phyloP scores from a whole-genome alignment of 345 rosid genomes.

The Rhodamnia rubescens region DNA sequence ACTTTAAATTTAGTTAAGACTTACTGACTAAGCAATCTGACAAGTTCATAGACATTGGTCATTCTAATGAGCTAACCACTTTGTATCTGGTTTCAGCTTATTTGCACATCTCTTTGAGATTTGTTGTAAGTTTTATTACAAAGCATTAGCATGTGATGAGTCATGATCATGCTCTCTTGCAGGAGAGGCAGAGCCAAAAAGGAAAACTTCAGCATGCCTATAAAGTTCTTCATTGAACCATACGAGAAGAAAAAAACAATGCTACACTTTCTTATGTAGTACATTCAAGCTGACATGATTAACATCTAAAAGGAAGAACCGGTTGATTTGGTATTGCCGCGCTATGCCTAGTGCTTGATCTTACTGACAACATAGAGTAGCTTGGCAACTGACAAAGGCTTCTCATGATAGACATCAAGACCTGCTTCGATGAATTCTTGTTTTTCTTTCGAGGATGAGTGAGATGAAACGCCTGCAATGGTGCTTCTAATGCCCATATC shows the following conservation, averaged over 20 bases:
- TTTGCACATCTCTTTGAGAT: neutral
- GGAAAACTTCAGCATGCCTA: neutral
- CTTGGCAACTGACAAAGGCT: slow-evolving; percentile 62
- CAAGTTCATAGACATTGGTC: neutral
- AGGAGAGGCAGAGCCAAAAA: neutral
- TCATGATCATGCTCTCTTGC: neutral
- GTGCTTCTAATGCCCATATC: slow-evolving; percentile 64
- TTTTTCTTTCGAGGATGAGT: slow-evolving; percentile 21
- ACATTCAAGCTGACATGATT: neutral
- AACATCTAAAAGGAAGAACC: neutral
- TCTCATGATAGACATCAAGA: slow-evolving; percentile 63
- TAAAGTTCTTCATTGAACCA: neutral
- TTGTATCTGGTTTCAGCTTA: neutral
- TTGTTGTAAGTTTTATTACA: neutral
- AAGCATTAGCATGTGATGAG: neutral
- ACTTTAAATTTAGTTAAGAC: neutral
- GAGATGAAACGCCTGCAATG: slow-evolving; percentile 59
- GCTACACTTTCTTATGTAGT: neutral
- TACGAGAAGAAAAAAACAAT: neutral
- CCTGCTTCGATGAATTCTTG: slow-evolving; percentile 67
- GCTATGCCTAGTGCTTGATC: neutral
- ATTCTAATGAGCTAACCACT: neutral
- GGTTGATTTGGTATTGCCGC: neutral
- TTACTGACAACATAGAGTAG: slow-evolving; percentile 36
- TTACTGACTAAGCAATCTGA: neutral